Evolutionary conservation across 2,329 filamentous ascomycete genomes (phyloP), one percentile per base, ranked within the genome.

Genomic region (Capronia coronata): DNA sequence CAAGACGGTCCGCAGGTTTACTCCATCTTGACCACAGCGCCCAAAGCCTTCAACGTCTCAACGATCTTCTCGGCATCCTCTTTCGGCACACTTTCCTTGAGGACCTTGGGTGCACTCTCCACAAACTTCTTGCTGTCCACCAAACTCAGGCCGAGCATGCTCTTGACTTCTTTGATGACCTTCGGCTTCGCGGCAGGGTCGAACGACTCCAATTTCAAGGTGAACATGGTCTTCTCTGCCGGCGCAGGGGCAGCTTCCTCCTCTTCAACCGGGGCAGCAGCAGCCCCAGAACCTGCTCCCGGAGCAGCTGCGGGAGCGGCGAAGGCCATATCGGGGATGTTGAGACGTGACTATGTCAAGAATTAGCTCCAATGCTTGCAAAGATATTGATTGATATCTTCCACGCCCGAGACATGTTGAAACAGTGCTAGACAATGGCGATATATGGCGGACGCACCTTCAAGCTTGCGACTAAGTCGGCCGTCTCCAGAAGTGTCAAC

Each of bases 81-180:
- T 81, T 98, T 99, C 58, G 91, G 86, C 61, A 98, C 89, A 44
- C 86, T 90, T 75, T 99, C 93, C 83, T 97, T 97, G 87, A 99
- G 87, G 71, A 87, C 75, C 84, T 99, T 99, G 58, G 93, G 93
- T 61, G 87, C 90, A 67, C 87, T 55, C 79, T 99, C 93, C 60
- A 98, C 93, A 65, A 99, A 99, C 78, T 99, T 99, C 85, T 99
- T 99, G 75, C 87, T 94, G 73, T 99, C 93, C 62, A 99, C 94
- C 75, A 99, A 79, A 68, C 87, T 94, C 67, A 98, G 74, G 37
- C 93, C 93, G 54, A 99, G 76, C 81, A 98, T 78, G 65, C 82
- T 83, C 83, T 99, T 99, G 75, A 99, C 80, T 77, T 99, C 93
- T 81, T 99, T 99, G 79, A 98, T 99, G 64, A 98, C 77, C 85